Percentiles rank a stretch among this genome's conserved stretches.
phyloP scores from a whole-genome alignment of 768 basidiomycete genomes.

The Ramaria sp. region DNA sequence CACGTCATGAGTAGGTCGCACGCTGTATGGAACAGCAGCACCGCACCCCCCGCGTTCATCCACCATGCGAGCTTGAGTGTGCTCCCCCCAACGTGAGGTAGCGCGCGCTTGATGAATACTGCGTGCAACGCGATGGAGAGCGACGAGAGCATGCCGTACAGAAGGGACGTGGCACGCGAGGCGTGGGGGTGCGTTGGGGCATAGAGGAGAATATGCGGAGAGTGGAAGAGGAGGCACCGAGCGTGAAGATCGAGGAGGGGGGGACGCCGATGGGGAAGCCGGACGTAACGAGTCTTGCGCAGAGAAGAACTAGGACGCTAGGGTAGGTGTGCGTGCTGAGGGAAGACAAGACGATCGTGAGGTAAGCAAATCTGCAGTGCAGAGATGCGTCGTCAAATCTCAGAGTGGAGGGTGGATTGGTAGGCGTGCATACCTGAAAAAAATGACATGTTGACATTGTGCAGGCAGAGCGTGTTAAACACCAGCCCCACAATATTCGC shows the following conservation, averaged over 20 bases:
- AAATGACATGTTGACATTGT: conserved; percentile 72
- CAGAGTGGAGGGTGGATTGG: too few species aligned
- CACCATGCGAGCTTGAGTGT: conserved; percentile 71
- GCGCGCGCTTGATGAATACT: conserved; percentile 61
- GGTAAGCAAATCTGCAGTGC: conserved; percentile 72
- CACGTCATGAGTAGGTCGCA: conserved; percentile 37
- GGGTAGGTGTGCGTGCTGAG: conserved; percentile 45
- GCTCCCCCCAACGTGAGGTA: conserved; percentile 58
- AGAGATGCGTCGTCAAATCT: too few species aligned
- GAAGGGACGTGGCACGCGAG: conserved; percentile 33
- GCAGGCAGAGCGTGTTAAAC: conserved; percentile 70
- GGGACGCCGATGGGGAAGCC: conserved; percentile 73
- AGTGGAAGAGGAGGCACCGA: conserved; percentile 28
- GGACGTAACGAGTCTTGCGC: conserved; percentile 53
- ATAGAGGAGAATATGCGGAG: conserved; percentile 28
- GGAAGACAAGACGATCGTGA: conserved; percentile 69
- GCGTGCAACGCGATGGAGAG: conserved; percentile 69
- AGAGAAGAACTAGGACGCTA: conserved; percentile 40
- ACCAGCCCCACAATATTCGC: conserved; percentile 68
- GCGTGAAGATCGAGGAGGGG: conserved; percentile 25
- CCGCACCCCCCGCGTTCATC: conserved; percentile 62
- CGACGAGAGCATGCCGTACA: conserved; percentile 64
- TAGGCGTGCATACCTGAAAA: conserved; percentile 68
- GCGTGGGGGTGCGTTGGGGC: conserved; percentile 15
- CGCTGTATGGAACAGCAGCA: conserved; percentile 36